phyloP scores from a whole-genome alignment of 257 asterid genomes.

The Cinchona pubescens region DNA sequence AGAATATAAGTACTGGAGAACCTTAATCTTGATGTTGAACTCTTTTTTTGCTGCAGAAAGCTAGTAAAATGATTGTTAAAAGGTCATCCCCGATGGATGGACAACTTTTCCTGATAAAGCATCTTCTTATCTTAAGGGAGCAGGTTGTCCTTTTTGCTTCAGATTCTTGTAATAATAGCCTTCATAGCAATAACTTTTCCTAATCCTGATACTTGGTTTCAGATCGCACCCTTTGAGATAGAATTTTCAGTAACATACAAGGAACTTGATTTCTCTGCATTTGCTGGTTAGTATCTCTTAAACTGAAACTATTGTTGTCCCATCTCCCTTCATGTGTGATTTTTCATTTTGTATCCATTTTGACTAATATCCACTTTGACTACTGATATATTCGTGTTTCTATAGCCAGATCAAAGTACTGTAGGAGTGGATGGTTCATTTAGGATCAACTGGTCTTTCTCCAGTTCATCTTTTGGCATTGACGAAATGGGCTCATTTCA shows the following conservation, averaged over 20 bases:
- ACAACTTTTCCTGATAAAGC: constrained; percentile 87
- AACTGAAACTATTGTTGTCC: constrained; percentile 11
- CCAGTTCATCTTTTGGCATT: not conserved
- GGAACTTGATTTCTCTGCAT: constrained; percentile 99
- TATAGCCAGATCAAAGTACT: not conserved
- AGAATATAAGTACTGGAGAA: not conserved
- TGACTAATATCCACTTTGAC: not conserved
- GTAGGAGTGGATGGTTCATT: not conserved
- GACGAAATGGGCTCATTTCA: not conserved
- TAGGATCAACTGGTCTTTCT: not conserved
- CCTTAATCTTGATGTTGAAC: constrained; percentile 2
- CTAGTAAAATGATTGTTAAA: constrained; percentile 72
- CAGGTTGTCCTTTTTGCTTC: constrained; percentile 52
- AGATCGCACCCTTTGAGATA: constrained; percentile 98
- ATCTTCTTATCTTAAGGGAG: constrained; percentile 94
- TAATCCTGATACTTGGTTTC: constrained; percentile 35
- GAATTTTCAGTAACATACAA: constrained; percentile 96
- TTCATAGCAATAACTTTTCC: constrained; percentile 10
- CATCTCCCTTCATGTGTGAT: not conserved
- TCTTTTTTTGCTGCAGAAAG: constrained; percentile 63
- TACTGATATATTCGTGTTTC: not conserved
- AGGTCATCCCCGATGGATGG: constrained; percentile 87
- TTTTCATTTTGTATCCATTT: constrained; percentile 1
- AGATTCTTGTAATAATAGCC: constrained; percentile 9
- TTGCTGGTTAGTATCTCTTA: constrained; percentile 63